phyloP scores from a whole-genome alignment of 345 rosid species.

The Hibiscus mutabilis region DNA sequence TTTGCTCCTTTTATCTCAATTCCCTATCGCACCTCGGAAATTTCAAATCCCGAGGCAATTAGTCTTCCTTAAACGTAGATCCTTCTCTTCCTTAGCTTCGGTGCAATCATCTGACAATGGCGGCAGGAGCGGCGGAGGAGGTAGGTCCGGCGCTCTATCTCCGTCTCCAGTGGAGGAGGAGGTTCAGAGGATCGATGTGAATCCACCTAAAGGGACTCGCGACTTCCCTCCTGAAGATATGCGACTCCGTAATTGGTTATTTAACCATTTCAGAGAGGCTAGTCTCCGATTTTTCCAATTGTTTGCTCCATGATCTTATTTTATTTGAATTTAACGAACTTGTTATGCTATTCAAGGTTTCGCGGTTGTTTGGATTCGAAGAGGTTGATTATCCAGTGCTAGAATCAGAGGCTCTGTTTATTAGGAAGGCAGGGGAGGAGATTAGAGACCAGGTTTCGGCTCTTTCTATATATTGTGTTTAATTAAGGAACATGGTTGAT shows the following conservation, averaged over 20 bases:
- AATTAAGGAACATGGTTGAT: not conserved
- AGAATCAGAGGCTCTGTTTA: constrained; percentile 78
- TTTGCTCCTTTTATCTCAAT: constrained; percentile 17
- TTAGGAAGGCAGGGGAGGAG: constrained; percentile 92
- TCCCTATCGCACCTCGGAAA: constrained; percentile 5
- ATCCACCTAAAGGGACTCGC: constrained; percentile 91
- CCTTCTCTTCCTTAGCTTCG: constrained; percentile 27
- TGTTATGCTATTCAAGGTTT: constrained; percentile 35
- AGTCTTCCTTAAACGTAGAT: constrained; percentile 19
- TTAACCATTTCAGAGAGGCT: constrained; percentile 79
- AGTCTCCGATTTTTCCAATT: not conserved
- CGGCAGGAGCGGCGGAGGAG: constrained; percentile 31
- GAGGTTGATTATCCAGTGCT: constrained; percentile 88
- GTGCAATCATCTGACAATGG: constrained; percentile 17
- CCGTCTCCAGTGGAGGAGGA: constrained; percentile 41
- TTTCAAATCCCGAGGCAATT: constrained; percentile 10
- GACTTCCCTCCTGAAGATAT: constrained; percentile 93
- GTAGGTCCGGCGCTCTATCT: constrained; percentile 51
- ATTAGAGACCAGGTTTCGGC: constrained; percentile 70
- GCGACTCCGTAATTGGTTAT: constrained; percentile 93
- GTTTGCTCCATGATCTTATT: not conserved
- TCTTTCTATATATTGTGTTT: not conserved
- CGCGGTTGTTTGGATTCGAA: constrained; percentile 70
- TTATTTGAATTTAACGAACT: not conserved
- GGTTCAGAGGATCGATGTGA: constrained; percentile 60